Conservation (phyloP, 2,329 filamentous ascomycete genomes). For the Claviceps pazoutovae region DNA sequence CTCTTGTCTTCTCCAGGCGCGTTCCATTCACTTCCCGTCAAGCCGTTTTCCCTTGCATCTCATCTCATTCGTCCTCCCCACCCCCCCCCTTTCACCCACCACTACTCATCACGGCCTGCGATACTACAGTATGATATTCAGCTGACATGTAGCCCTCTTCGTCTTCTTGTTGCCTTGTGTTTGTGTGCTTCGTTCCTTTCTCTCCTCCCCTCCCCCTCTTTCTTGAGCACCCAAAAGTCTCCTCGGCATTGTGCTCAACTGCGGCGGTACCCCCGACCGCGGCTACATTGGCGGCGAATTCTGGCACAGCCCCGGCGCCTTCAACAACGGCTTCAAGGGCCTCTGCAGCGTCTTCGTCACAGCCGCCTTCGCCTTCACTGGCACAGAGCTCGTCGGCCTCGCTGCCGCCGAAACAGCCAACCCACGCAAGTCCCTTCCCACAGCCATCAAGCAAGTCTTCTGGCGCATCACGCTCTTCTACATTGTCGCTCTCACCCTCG, state of each 20-base stretch:
- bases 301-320: slow-evolving; percentile 72
- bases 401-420: slow-evolving; percentile 69
- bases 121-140: too few species aligned
- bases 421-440: slow-evolving; percentile 67
- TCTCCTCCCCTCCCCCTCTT: too few species aligned
- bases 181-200: too few species aligned
- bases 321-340: slow-evolving; percentile 74
- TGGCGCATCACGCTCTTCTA: slow-evolving; percentile 92
- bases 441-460: slow-evolving; percentile 84
- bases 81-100: too few species aligned
- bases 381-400: slow-evolving; percentile 63
- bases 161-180: too few species aligned
- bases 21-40: too few species aligned
- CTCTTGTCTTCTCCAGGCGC: too few species aligned
- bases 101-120: too few species aligned
- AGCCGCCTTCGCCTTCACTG: slow-evolving; percentile 62
- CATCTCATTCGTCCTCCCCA: too few species aligned
- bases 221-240: slow-evolving; percentile 36
- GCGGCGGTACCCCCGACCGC: slow-evolving; percentile 57
- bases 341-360: slow-evolving; percentile 66
- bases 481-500: slow-evolving; percentile 63
- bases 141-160: too few species aligned
- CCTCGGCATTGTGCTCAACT: slow-evolving; percentile 73
- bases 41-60: too few species aligned
- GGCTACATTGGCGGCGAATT: slow-evolving; percentile 69